phyloP scores from a whole-genome alignment of 176 grass and related monocot species.

The Avena atlantica region DNA sequence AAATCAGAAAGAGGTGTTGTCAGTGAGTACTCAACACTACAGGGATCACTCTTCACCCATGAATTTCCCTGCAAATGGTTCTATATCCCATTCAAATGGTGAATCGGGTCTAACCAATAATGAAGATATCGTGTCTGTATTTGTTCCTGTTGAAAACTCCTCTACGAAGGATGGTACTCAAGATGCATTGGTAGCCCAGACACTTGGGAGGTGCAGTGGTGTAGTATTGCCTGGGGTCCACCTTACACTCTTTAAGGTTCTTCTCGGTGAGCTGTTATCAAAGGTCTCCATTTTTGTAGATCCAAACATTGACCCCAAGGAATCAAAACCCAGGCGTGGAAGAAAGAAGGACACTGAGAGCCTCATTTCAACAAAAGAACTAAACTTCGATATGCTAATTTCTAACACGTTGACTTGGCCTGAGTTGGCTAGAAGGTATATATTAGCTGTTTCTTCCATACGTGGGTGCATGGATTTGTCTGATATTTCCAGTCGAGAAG shows the following conservation, averaged over 20 bases:
- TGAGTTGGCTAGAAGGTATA: constrained; percentile 91
- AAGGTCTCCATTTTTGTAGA: constrained; percentile 86
- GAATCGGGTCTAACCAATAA: constrained; percentile 57
- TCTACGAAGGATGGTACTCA: constrained; percentile 64
- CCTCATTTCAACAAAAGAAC: constrained; percentile 64
- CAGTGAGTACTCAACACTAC: constrained; percentile 45
- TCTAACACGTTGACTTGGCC: constrained; percentile 94
- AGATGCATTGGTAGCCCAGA: constrained; percentile 68
- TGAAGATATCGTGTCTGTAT: constrained; percentile 55
- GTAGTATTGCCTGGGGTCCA: constrained; percentile 73
- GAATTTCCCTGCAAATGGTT: constrained; percentile 58
- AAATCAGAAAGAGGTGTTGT: constrained; percentile 52
- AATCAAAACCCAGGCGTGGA: constrained; percentile 90
- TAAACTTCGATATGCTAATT: constrained; percentile 78
- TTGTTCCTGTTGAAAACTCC: constrained; percentile 80
- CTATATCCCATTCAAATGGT: constrained; percentile 59
- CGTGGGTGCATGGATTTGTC: constrained; percentile 78
- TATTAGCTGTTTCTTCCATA: constrained; percentile 74
- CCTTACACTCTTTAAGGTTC: constrained; percentile 78
- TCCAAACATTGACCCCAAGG: constrained; percentile 78
- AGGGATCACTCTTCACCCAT: constrained; percentile 53
- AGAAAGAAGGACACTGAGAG: constrained; percentile 86
- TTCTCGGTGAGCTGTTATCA: constrained; percentile 75
- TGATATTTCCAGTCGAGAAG: constrained; percentile 89
- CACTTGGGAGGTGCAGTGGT: constrained; percentile 82